Conservation (phyloP, 192 early-diverging fungal genomes). For the Coemansia sp. region DNA sequence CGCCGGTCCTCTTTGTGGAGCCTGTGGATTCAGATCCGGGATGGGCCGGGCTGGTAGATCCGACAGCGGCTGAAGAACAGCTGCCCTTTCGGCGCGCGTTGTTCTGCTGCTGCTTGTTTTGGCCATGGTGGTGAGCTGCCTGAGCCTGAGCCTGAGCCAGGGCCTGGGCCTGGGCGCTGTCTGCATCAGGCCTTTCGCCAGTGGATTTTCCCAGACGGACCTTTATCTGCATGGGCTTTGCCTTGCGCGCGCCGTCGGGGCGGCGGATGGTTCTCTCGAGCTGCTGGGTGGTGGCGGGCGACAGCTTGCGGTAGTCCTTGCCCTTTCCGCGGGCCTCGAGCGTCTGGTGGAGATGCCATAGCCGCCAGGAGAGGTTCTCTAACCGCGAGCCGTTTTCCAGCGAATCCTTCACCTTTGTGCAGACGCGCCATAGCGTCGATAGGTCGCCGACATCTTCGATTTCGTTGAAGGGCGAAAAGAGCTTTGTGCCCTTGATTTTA, state of each 20-base stretch:
- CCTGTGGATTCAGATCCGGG: too few relatives aligned
- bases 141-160: too few relatives aligned
- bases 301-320: slow-evolving; percentile 58
- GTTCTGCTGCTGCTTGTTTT: slow-evolving; percentile 4
- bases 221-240: slow-evolving; percentile 55
- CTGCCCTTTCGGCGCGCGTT: neutral
- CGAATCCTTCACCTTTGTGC: slow-evolving; percentile 80
- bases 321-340: slow-evolving; percentile 56
- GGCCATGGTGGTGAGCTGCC: slow-evolving; percentile 5
- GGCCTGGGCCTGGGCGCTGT: neutral
- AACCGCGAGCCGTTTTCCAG: slow-evolving; percentile 77
- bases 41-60: too few relatives aligned
- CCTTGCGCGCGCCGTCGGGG: slow-evolving; percentile 24
- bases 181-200: slow-evolving; percentile 14
- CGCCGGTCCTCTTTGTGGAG: too few relatives aligned
- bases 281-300: slow-evolving; percentile 57
- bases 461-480: slow-evolving; percentile 69
- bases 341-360: slow-evolving; percentile 76
- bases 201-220: slow-evolving; percentile 45
- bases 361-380: slow-evolving; percentile 81
- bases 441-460: slow-evolving; percentile 74
- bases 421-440: slow-evolving; percentile 75
- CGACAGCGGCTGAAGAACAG: neutral
- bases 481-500: slow-evolving; percentile 71
- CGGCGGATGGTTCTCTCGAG: slow-evolving; percentile 54